Evolutionary conservation across 805 yeast genomes (phyloP).

Genomic region (Pichia ethanolica): DNA sequence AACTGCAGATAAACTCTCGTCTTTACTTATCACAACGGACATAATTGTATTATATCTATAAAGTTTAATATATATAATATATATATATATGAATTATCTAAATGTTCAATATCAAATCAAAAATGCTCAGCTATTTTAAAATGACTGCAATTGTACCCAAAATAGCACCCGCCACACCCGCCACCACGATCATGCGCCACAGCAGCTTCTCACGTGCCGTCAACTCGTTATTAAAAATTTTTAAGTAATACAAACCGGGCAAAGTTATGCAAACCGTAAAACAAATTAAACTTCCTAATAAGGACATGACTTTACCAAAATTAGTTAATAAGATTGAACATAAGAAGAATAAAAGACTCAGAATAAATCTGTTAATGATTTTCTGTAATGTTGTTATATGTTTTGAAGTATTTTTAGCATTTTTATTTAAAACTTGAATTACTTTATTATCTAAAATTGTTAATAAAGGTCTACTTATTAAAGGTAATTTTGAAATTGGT

Average conservation of each 20-base stretch:
- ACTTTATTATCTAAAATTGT: conserved; percentile 47
- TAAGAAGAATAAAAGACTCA: conserved; percentile 51
- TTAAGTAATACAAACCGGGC: conserved; percentile 67
- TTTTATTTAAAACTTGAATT: background rate
- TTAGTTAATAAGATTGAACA: conserved; percentile 64
- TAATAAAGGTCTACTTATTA: conserved; percentile 75
- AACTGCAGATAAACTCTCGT: background rate
- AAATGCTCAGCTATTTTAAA: conserved; percentile 1
- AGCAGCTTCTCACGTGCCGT: conserved; percentile 19
- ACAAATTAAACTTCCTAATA: conserved; percentile 75
- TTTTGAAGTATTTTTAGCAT: background rate
- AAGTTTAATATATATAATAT: too few species aligned
- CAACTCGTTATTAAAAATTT: conserved; percentile 47
- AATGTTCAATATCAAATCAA: too few species aligned
- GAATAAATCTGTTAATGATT: conserved; percentile 31
- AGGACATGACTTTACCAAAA: conserved; percentile 75
- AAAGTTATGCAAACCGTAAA: conserved; percentile 72
- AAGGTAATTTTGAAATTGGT: conserved; percentile 79
- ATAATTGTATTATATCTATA: background rate
- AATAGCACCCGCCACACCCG: conserved; percentile 33
- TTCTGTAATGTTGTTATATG: background rate
- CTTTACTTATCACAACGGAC: background rate
- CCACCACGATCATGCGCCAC: background rate
- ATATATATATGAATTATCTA: too few species aligned
- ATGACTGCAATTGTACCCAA: conserved; percentile 55